Evolutionary conservation across 768 basidiomycete genomes (phyloP).

Genomic region (Dacryopinax primogenitus): DNA sequence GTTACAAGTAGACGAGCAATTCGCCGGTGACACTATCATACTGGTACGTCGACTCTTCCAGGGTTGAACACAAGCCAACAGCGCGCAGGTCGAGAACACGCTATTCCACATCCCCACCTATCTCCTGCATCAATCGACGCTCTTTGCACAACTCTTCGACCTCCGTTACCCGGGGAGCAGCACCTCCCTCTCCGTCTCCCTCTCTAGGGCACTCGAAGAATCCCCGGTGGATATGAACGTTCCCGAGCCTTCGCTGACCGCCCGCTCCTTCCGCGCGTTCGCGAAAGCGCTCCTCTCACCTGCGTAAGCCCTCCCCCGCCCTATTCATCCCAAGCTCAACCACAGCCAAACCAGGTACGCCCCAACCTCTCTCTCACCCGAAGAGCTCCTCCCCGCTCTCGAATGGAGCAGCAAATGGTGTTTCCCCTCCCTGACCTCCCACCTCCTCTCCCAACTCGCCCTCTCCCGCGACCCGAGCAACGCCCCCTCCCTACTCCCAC

Average conservation of each 20-base stretch:
- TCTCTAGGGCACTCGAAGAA: neutral
- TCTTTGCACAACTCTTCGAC: neutral
- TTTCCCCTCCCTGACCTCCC: neutral
- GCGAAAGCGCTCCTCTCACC: neutral
- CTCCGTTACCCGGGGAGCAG: neutral
- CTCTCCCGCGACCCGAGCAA: neutral
- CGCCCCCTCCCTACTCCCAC: neutral
- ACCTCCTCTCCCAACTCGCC: neutral
- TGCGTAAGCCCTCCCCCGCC: neutral
- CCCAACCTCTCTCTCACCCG: neutral
- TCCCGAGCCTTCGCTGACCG: neutral
- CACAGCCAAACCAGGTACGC: neutral
- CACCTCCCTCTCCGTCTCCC: neutral
- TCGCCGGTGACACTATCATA: neutral
- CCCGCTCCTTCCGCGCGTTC: neutral
- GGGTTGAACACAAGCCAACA: neutral
- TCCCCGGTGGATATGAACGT: neutral
- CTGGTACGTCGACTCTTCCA: neutral
- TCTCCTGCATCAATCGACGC: neutral
- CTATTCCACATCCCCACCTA: neutral
- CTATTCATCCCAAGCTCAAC: neutral
- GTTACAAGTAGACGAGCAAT: neutral
- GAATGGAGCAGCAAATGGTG: neutral
- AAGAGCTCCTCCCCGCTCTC: neutral
- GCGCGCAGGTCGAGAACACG: neutral